Evolutionary conservation across 176 grass and related monocot species (phyloP).

Genomic region (Pontederia crassipes): DNA sequence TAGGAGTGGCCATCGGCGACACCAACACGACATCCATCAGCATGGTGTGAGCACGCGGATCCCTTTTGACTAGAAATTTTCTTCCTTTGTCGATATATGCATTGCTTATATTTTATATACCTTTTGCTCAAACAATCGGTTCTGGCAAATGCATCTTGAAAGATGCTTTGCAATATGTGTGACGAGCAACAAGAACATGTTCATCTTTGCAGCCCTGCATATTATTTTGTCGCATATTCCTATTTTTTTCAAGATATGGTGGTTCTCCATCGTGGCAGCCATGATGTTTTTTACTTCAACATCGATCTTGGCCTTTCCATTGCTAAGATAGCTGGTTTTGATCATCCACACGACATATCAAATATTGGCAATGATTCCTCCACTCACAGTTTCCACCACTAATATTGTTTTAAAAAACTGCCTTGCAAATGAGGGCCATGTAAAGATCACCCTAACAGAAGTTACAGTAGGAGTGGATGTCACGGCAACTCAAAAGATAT

Average conservation of each 20-base stretch:
- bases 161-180: constrained; percentile 37
- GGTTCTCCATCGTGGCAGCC: constrained; percentile 74
- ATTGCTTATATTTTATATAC: not conserved
- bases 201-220: constrained; percentile 71
- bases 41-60: constrained; percentile 46
- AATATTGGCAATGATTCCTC: no score
- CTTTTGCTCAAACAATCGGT: not conserved
- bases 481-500: constrained; percentile 49
- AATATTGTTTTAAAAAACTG: constrained; percentile 1
- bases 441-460: constrained; percentile 59
- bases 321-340: constrained; percentile 66
- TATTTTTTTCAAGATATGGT: constrained; percentile 88
- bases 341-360: not conserved
- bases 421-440: constrained; percentile 36
- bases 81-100: not conserved
- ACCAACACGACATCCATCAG: constrained; percentile 91
- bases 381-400: no score
- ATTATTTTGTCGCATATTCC: constrained; percentile 67
- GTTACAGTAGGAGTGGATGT: constrained; percentile 70
- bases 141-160: not conserved
- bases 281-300: constrained; percentile 63
- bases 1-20: constrained; percentile 74
- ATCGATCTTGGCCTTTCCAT: constrained; percentile 82
- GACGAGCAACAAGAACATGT: constrained; percentile 36
- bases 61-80: not conserved